A percentile compares a stretch with the other conserved stretches of the same genome.
phyloP scores from a whole-genome alignment of 2,329 filamentous ascomycete genomes.

The Trichoderma arundinaceum region DNA sequence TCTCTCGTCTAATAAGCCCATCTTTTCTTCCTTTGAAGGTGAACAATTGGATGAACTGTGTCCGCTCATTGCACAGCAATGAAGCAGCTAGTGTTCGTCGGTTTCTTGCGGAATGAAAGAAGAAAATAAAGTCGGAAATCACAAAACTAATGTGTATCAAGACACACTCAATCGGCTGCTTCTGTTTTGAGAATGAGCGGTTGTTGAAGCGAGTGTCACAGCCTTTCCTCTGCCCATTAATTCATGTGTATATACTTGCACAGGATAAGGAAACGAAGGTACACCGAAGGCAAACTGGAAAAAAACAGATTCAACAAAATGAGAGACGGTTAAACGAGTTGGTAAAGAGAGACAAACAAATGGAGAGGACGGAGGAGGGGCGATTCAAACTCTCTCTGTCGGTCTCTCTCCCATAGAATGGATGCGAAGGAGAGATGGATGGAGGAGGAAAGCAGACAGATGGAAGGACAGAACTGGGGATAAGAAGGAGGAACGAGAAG shows the following conservation, averaged over 20 bases:
- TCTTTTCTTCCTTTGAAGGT: constrained; percentile 52
- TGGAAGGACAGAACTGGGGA: constrained; percentile 13
- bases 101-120: background rate
- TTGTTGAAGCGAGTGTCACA: constrained; percentile 1
- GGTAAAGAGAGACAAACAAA: background rate
- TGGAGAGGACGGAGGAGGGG: constrained; percentile 7
- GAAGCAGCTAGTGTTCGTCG: constrained; percentile 3
- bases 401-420: background rate
- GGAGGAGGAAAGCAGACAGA: background rate
- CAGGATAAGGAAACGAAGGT: constrained; percentile 11
- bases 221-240: background rate
- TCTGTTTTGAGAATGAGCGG: background rate
- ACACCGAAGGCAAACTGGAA: constrained; percentile 19
- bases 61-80: constrained; percentile 50
- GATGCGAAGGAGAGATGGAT: constrained; percentile 26
- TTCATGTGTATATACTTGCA: constrained; percentile 7
- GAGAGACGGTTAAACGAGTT: background rate
- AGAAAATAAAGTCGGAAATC: background rate
- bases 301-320: background rate
- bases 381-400: constrained; percentile 12
- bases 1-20: constrained; percentile 51
- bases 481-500: constrained; percentile 25
- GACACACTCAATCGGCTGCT: background rate
- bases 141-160: background rate
- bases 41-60: constrained; percentile 45